These are phyloP conservation scores for Cystobasidiopsis lactophilus DNA, from an alignment of 768 basidiomycete species.

Conservation along the genomic window DNA sequence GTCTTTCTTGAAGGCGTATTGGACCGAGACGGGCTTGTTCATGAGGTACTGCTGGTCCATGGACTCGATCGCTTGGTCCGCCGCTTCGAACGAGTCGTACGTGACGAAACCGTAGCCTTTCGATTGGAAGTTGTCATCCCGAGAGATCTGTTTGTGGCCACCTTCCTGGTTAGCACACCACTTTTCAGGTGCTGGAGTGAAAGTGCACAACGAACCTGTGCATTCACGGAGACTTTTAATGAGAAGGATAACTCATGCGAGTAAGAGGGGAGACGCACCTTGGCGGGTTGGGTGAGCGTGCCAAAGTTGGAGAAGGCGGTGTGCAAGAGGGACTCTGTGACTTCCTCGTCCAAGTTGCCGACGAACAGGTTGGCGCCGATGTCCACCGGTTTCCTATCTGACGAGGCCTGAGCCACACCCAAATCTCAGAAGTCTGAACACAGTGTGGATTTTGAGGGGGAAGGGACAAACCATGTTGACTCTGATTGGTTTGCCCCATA, in stretches of 20 bases:
- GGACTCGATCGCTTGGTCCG: constrained; percentile 83
- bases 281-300: constrained; percentile 72
- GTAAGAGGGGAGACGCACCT: constrained; percentile 31
- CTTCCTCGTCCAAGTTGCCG: constrained; percentile 82
- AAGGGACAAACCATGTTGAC: constrained; percentile 99
- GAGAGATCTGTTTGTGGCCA: too few species aligned
- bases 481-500: constrained; percentile 94
- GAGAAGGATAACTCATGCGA: neutral
- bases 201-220: neutral
- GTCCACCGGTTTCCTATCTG: constrained; percentile 70
- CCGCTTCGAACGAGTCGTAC: constrained; percentile 91
- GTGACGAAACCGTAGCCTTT: constrained; percentile 97
- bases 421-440: neutral
- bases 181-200: constrained; percentile 35
- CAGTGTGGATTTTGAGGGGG: constrained; percentile 19
- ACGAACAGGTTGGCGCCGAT: constrained; percentile 95
- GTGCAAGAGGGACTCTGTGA: constrained; percentile 76
- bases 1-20: constrained; percentile 99
- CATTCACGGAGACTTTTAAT: too few species aligned
- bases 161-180: too few species aligned
- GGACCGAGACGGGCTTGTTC: constrained; percentile 92
- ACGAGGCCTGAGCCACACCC: neutral
- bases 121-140: constrained; percentile 57
- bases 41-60: constrained; percentile 96
- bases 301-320: constrained; percentile 94